phyloP scores from a whole-genome alignment of 116 monocot genomes.

The Iris pallida region DNA sequence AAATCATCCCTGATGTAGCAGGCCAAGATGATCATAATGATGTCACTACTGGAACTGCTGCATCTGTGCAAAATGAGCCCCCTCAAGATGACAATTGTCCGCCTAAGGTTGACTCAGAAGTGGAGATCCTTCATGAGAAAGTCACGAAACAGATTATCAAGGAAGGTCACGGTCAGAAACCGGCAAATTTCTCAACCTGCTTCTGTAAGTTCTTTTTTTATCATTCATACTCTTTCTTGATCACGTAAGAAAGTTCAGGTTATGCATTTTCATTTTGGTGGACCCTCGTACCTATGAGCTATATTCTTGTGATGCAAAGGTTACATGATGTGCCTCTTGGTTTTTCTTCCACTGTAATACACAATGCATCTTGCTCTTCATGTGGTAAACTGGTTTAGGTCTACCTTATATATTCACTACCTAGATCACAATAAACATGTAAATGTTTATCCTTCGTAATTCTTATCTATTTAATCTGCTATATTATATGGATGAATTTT shows the following conservation, averaged over 20 bases:
- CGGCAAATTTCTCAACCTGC: slow-evolving; percentile 64
- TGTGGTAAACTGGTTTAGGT: too few relatives aligned
- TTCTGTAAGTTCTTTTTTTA: slow-evolving; percentile 55
- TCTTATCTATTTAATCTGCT: too few relatives aligned
- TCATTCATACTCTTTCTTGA: background rate
- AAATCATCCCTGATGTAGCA: too few relatives aligned
- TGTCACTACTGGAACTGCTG: slow-evolving; percentile 36
- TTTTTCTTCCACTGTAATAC: too few relatives aligned
- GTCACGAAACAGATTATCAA: slow-evolving; percentile 85
- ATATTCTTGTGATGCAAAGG: too few relatives aligned
- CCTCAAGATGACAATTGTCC: slow-evolving; percentile 50
- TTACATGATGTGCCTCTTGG: too few relatives aligned
- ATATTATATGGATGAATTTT: too few relatives aligned
- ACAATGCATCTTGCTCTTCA: too few relatives aligned
- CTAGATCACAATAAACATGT: too few relatives aligned
- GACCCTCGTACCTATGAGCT: too few relatives aligned
- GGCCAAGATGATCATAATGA: slow-evolving; percentile 34
- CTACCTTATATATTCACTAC: too few relatives aligned
- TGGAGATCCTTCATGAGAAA: slow-evolving; percentile 79
- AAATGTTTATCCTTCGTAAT: too few relatives aligned
- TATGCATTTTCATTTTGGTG: background rate
- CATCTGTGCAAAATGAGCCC: slow-evolving; percentile 51
- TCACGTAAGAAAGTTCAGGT: background rate
- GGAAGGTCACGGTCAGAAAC: slow-evolving; percentile 73
- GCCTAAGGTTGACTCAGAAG: slow-evolving; percentile 60